Percentiles rank a stretch among this genome's conserved stretches.
Conservation (phyloP, 2,329 filamentous ascomycete species). For the Diaporthe aspalathi region DNA sequence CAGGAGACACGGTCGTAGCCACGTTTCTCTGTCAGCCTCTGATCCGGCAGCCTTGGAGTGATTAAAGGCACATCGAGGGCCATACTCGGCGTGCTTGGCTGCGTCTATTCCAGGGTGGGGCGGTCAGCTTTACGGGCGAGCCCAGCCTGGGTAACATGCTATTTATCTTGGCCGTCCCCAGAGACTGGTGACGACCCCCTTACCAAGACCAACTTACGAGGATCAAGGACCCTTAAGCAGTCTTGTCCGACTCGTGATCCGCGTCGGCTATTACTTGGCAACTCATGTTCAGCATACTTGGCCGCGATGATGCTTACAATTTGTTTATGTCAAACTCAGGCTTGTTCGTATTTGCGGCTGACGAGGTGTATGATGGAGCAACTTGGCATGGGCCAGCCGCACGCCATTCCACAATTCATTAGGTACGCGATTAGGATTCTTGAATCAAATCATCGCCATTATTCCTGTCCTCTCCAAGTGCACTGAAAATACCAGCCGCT, state of each 20-base stretch:
- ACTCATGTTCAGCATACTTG: not conserved
- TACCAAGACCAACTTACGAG: constrained; percentile 10
- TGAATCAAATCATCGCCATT: not conserved
- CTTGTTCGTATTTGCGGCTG: constrained; percentile 23
- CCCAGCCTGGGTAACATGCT: constrained; percentile 6
- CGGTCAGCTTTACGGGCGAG: constrained; percentile 13
- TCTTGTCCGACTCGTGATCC: constrained; percentile 21
- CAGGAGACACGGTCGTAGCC: not conserved
- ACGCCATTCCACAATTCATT: not conserved
- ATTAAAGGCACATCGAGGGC: constrained; percentile 11
- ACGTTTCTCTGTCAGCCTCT: constrained; percentile 1
- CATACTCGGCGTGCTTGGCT: constrained; percentile 12
- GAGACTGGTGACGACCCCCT: not conserved
- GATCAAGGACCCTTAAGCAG: not conserved
- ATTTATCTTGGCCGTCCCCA: constrained; percentile 17
- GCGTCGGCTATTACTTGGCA: constrained; percentile 4
- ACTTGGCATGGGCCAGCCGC: constrained; percentile 8
- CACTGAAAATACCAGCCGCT: not conserved
- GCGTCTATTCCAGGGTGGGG: not conserved
- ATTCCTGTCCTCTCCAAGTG: no score
- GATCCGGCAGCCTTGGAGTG: not conserved
- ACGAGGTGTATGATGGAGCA: not conserved
- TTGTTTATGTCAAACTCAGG: not conserved
- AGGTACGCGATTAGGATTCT: not conserved
- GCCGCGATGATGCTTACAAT: not conserved